phyloP scores from a whole-genome alignment of 371 early-diverging fungal genomes.

The Actinomortierella ambigua region DNA sequence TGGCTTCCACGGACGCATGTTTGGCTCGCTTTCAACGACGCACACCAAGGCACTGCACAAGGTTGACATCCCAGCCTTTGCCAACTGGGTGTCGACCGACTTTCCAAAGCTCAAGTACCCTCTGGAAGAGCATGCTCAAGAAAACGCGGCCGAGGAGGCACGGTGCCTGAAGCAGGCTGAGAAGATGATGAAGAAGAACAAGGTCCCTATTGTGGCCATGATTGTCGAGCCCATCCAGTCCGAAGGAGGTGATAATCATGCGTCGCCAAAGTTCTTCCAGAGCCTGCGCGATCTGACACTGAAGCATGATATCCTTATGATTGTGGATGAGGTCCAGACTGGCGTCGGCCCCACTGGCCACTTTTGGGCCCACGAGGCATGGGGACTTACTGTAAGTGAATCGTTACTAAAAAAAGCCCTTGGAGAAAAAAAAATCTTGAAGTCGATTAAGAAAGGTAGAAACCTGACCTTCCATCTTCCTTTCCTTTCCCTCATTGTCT shows the following conservation, averaged over 20 bases:
- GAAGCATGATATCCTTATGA: constrained; percentile 68
- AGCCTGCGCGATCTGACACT: constrained; percentile 67
- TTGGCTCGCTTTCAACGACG: constrained; percentile 75
- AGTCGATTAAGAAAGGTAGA: neutral
- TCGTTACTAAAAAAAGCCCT: neutral
- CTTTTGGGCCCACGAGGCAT: constrained; percentile 81
- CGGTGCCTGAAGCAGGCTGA: constrained; percentile 60
- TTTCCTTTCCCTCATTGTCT: neutral
- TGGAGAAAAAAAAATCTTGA: neutral
- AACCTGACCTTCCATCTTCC: neutral
- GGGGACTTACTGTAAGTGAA: constrained; percentile 56
- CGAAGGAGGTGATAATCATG: constrained; percentile 85
- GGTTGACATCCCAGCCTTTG: constrained; percentile 77
- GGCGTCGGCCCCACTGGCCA: constrained; percentile 86
- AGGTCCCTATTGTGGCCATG: constrained; percentile 70
- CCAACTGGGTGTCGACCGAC: constrained; percentile 49
- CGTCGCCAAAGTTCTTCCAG: constrained; percentile 72
- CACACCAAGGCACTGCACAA: constrained; percentile 76
- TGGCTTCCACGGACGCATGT: constrained; percentile 77
- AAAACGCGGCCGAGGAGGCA: constrained; percentile 63
- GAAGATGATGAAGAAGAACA: constrained; percentile 51
- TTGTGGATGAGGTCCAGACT: constrained; percentile 87
- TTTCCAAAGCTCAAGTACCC: constrained; percentile 73
- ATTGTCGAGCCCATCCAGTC: constrained; percentile 86
- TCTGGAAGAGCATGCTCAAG: constrained; percentile 53